Conservation (phyloP, 805 yeast genomes). For the Yamadazyma takamatsuzukensis region DNA sequence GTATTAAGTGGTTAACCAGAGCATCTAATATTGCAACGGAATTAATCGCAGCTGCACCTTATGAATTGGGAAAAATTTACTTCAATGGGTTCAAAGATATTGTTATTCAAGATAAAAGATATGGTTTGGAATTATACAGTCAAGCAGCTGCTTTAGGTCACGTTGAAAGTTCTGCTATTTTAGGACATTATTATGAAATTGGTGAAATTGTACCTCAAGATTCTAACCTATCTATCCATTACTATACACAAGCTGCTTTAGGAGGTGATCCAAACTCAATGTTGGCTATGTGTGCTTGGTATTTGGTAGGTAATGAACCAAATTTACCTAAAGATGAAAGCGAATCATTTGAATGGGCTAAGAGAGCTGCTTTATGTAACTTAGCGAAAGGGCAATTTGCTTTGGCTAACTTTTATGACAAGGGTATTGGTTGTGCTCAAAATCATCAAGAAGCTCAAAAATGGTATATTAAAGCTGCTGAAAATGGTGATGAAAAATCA, state of each 20-base stretch:
- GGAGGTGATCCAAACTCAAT: conserved; percentile 86
- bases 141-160: conserved; percentile 89
- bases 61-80: conserved; percentile 82
- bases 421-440: conserved; percentile 79
- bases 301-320: conserved; percentile 87
- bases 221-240: conserved; percentile 81
- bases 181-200: conserved; percentile 82
- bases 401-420: conserved; percentile 76
- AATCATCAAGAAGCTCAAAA: conserved; percentile 54
- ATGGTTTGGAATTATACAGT: conserved; percentile 81
- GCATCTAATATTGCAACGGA: conserved; percentile 84
- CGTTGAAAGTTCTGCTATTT: conserved; percentile 68
- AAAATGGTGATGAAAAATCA: conserved; percentile 44
- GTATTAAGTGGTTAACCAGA: conserved; percentile 88
- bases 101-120: conserved; percentile 75
- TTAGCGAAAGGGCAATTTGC: conserved; percentile 82
- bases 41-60: conserved; percentile 89
- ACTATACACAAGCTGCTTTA: conserved; percentile 85
- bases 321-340: conserved; percentile 68
- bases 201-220: conserved; percentile 78
- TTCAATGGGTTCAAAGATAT: conserved; percentile 83
- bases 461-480: conserved; percentile 78
- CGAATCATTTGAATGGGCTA: conserved; percentile 95
- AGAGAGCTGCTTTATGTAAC: conserved; percentile 73
- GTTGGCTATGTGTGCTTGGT: conserved; percentile 97